These are phyloP conservation scores for Xylariaceae sp. DNA, from an alignment of 2,329 filamentous ascomycete species.

Conservation along the genomic window DNA sequence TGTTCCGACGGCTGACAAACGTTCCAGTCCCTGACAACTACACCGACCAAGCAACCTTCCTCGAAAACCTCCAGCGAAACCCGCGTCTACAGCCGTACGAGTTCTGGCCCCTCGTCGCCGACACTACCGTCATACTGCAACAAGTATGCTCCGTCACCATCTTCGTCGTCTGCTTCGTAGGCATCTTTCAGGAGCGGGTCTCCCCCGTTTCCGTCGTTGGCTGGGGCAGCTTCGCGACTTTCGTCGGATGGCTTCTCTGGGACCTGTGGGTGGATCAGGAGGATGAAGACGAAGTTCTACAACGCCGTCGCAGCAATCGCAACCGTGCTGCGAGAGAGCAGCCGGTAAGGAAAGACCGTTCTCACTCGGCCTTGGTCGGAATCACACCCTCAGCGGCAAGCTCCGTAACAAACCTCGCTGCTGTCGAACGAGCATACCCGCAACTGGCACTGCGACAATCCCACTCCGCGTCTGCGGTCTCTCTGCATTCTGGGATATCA, in stretches of 20 bases:
- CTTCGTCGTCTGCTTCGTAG: slow-evolving; percentile 90
- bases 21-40: slow-evolving; percentile 90
- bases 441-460: slow-evolving; percentile 37
- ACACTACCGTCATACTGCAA: slow-evolving; percentile 94
- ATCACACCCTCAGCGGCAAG: slow-evolving; percentile 36
- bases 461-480: slow-evolving; percentile 51
- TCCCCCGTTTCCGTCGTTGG: slow-evolving; percentile 85
- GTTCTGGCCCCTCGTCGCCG: slow-evolving; percentile 94
- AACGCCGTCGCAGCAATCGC: slow-evolving; percentile 33
- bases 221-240: slow-evolving; percentile 76
- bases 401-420: slow-evolving; percentile 41
- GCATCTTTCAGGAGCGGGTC: slow-evolving; percentile 82
- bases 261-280: slow-evolving; percentile 73
- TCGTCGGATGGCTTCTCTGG: slow-evolving; percentile 86
- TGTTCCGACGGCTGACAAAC: slow-evolving; percentile 14
- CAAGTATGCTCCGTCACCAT: slow-evolving; percentile 94
- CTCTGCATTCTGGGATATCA: slow-evolving; percentile 43
- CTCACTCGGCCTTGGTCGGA: slow-evolving; percentile 16
- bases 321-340: slow-evolving; percentile 29
- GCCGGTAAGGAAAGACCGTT: slow-evolving; percentile 19
- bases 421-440: slow-evolving; percentile 21
- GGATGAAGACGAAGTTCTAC: slow-evolving; percentile 36
- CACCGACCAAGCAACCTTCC: slow-evolving; percentile 92
- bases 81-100: slow-evolving; percentile 91
- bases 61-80: slow-evolving; percentile 93